Evolutionary conservation across 2,329 filamentous ascomycete species (phyloP).

Genomic region (Curvularia hawaiiensis): DNA sequence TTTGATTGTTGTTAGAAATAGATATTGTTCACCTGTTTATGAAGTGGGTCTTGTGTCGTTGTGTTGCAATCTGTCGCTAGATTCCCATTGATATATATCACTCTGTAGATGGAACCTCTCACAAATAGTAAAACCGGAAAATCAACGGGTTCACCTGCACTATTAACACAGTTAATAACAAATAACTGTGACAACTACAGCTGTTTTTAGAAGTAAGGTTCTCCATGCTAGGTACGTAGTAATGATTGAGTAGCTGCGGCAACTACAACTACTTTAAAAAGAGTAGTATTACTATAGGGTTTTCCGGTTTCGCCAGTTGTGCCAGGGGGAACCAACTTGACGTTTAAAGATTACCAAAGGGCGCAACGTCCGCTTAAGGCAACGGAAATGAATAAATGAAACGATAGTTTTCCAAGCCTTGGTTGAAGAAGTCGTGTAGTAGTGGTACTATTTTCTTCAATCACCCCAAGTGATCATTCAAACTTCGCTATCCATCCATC

Average conservation of each 20-base stretch:
- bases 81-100: neutral
- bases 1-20: neutral
- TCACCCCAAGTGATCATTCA: slow-evolving; percentile 23
- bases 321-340: too few relatives aligned
- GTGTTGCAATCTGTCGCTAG: neutral
- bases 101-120: neutral
- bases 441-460: neutral
- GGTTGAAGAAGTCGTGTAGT: neutral
- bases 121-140: too few relatives aligned
- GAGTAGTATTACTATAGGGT: too few relatives aligned
- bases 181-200: too few relatives aligned
- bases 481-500: slow-evolving; percentile 53
- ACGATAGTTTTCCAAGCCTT: neutral
- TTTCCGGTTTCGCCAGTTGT: too few relatives aligned
- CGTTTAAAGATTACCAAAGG: neutral
- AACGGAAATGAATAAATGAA: neutral
- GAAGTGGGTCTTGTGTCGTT: neutral
- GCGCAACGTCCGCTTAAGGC: neutral
- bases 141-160: too few relatives aligned
- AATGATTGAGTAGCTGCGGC: too few relatives aligned
- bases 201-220: too few relatives aligned
- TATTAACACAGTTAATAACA: too few relatives aligned
- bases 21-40: neutral
- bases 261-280: too few relatives aligned
- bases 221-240: too few relatives aligned